Evolutionary conservation across 805 yeast genomes (phyloP).

Genomic region (Priceomyces carsonii): DNA sequence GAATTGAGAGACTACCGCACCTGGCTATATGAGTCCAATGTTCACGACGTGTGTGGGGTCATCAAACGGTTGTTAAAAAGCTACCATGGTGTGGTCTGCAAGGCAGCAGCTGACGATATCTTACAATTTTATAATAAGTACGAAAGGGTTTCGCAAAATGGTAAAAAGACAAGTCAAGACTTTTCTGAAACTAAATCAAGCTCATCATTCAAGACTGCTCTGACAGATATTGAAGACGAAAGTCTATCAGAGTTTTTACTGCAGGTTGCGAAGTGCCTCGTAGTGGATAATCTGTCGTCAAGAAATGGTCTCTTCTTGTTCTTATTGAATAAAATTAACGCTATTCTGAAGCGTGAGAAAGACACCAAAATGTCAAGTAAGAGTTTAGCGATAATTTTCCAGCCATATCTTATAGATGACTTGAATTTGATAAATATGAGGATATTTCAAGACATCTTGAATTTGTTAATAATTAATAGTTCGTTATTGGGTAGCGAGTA

Average conservation of each 20-base stretch:
- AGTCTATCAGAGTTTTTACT: conserved; percentile 6
- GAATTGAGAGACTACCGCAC: conserved; percentile 12
- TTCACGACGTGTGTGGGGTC: conserved; percentile 30
- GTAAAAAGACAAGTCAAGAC: conserved; percentile 7
- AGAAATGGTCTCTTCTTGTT: conserved; percentile 20
- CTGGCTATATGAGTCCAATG: conserved; percentile 20
- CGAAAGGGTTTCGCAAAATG: neutral
- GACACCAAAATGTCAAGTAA: conserved; percentile 28
- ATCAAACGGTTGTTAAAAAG: conserved; percentile 22
- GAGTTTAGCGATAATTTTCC: conserved; percentile 32
- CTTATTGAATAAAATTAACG: conserved; percentile 14
- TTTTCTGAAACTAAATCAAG: conserved; percentile 12
- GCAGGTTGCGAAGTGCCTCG: conserved; percentile 1
- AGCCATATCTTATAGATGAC: conserved; percentile 27
- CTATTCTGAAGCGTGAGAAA: conserved; percentile 15
- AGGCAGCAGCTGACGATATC: conserved; percentile 5
- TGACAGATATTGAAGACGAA: conserved; percentile 3
- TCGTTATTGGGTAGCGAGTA: conserved; percentile 6
- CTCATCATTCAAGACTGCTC: conserved; percentile 8
- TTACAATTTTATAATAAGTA: conserved; percentile 4
- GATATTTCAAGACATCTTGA: conserved; percentile 17
- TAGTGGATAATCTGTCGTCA: conserved; percentile 11
- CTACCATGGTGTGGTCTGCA: conserved; percentile 10
- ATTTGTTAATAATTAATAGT: conserved; percentile 17
- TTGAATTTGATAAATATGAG: conserved; percentile 14